A percentile compares a stretch with the other conserved stretches of the same genome.
Conservation (phyloP, 2,329 filamentous ascomycete species). For the Domatiomyces catenatus region DNA sequence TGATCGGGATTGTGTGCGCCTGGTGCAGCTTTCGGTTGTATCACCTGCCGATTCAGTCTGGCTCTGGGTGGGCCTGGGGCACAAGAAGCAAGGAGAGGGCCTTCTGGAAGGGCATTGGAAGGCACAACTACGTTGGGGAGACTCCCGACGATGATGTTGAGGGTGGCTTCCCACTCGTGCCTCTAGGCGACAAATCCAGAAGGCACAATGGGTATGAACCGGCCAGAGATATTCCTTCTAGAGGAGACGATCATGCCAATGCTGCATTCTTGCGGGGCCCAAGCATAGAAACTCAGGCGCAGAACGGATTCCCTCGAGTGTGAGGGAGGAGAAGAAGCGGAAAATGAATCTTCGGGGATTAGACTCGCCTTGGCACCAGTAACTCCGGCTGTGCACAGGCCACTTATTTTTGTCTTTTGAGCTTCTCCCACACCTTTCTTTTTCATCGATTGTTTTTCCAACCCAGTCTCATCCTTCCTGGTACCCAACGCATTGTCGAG, state of each 20-base stretch:
- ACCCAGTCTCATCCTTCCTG: neutral
- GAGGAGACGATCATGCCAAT: neutral
- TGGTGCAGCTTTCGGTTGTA: slow-evolving; percentile 73
- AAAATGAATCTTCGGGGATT: neutral
- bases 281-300: neutral
- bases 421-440: neutral
- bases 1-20: slow-evolving; percentile 57
- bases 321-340: neutral
- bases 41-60: slow-evolving; percentile 62
- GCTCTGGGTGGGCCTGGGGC: slow-evolving; percentile 81
- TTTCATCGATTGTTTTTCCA: neutral
- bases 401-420: neutral
- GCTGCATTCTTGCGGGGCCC: neutral
- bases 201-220: neutral
- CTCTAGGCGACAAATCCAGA: neutral
- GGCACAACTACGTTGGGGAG: neutral
- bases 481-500: neutral
- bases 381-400: neutral
- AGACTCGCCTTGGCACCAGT: neutral
- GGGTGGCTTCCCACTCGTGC: neutral
- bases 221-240: neutral
- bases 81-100: slow-evolving; percentile 56
- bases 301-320: neutral
- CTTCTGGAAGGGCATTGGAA: slow-evolving; percentile 53
- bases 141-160: neutral